Percentiles rank a stretch among this genome's conserved stretches.
Conservation (phyloP, 441 rosid species). For the Gossypium davidsonii region DNA sequence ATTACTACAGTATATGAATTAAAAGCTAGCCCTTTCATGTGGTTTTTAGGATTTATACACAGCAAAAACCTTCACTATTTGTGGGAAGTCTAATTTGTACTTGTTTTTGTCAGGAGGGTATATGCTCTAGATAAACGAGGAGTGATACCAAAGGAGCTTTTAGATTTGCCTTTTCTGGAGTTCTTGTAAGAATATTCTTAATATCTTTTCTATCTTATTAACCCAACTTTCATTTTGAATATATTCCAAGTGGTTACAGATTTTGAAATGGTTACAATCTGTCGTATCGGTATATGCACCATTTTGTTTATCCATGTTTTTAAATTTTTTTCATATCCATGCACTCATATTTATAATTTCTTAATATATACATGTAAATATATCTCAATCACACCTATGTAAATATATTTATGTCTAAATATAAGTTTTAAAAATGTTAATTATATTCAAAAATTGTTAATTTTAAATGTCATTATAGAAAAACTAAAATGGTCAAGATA, state of each 20-base stretch:
- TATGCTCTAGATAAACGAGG: conserved; percentile 29
- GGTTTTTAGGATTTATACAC: not conserved
- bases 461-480: too few species aligned
- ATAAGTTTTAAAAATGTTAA: too few species aligned
- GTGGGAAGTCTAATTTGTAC: not conserved
- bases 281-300: too few species aligned
- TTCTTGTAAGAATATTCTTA: conserved; percentile 29
- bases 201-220: too few species aligned
- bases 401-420: too few species aligned
- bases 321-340: too few species aligned
- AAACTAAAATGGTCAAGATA: too few species aligned
- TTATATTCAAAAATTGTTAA: too few species aligned
- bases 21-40: not conserved
- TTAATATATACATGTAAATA: too few species aligned
- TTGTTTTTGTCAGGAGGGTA: conserved; percentile 36
- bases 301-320: too few species aligned
- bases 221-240: not conserved
- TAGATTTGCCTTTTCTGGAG: conserved; percentile 36
- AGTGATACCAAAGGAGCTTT: conserved; percentile 39
- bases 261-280: not conserved
- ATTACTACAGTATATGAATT: not conserved
- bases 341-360: too few species aligned
- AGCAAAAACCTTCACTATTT: not conserved
- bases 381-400: too few species aligned
- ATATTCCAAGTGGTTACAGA: not conserved